phyloP scores from a whole-genome alignment of 148 eudicot genomes.

The Cornus florida region DNA sequence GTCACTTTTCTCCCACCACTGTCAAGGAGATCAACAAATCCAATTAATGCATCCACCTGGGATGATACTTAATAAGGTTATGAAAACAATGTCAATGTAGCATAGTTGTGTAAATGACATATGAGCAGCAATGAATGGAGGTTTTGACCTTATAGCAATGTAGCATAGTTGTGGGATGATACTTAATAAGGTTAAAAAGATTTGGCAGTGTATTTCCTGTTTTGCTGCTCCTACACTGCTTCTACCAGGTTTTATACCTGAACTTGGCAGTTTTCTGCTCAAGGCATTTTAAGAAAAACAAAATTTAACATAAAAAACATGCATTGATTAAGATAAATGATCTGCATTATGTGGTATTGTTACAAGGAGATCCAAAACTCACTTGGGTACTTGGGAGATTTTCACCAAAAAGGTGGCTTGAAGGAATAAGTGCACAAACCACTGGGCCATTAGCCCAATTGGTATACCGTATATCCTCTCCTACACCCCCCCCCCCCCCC shows the following conservation, averaged over 20 bases:
- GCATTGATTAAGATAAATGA: neutral
- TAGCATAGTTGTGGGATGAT: no score
- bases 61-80: constrained; percentile 59
- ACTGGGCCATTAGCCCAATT: no score
- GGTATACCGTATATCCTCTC: no score
- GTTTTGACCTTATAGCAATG: neutral
- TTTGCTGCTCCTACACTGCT: neutral
- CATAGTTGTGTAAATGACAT: neutral
- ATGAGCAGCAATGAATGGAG: constrained; percentile 8
- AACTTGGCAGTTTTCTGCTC: neutral
- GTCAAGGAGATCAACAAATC: constrained; percentile 86
- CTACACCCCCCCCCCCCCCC: no score
- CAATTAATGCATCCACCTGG: constrained; percentile 71
- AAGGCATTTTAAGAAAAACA: neutral
- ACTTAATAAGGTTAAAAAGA: no score
- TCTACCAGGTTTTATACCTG: neutral
- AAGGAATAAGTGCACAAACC: neutral
- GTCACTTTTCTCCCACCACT: constrained; percentile 99
- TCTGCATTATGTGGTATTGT: neutral
- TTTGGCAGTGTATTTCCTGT: neutral
- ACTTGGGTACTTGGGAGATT: neutral
- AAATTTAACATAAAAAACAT: neutral
- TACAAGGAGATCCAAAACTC: neutral
- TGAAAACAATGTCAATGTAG: constrained; percentile 27
- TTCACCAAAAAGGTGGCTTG: neutral